Percentiles rank a stretch among this genome's conserved stretches.
Evolutionary conservation across 192 early-diverging fungal species (phyloP).

Genomic region (Backusella parvicylindrica): DNA sequence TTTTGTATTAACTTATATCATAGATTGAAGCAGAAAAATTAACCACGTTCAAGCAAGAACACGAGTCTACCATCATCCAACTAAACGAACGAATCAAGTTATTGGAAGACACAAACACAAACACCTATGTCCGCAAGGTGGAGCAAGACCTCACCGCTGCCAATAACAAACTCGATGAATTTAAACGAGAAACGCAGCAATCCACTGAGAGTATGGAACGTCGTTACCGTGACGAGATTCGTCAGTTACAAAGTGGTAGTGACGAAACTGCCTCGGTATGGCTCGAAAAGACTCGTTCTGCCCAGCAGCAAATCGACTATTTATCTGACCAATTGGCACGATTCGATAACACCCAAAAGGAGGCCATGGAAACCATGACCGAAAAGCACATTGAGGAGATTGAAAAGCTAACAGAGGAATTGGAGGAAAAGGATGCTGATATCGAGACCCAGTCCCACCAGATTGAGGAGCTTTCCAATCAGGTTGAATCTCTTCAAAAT

Average conservation of each 20-base stretch:
- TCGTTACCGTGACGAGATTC: slow-evolving; percentile 25
- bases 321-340: background rate
- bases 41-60: background rate
- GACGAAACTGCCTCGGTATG: slow-evolving; percentile 27
- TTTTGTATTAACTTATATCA: background rate
- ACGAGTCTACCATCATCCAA: background rate
- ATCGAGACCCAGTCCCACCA: slow-evolving; percentile 9
- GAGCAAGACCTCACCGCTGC: background rate
- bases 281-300: slow-evolving; percentile 20
- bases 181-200: background rate
- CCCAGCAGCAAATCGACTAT: slow-evolving; percentile 14
- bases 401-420: background rate
- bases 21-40: background rate
- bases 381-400: background rate
- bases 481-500: slow-evolving; percentile 20
- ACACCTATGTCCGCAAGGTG: background rate
- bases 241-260: slow-evolving; percentile 20
- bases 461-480: slow-evolving; percentile 7
- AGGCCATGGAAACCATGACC: background rate
- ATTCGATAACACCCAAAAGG: background rate
- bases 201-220: slow-evolving; percentile 13
- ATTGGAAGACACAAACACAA: background rate
- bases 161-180: background rate
- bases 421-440: slow-evolving; percentile 8
- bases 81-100: background rate